Percentiles rank a stretch among this genome's conserved stretches.
These are phyloP conservation scores for Epichloe elymi DNA, from an alignment of 2,329 filamentous ascomycete genomes.

Conservation along the genomic window DNA sequence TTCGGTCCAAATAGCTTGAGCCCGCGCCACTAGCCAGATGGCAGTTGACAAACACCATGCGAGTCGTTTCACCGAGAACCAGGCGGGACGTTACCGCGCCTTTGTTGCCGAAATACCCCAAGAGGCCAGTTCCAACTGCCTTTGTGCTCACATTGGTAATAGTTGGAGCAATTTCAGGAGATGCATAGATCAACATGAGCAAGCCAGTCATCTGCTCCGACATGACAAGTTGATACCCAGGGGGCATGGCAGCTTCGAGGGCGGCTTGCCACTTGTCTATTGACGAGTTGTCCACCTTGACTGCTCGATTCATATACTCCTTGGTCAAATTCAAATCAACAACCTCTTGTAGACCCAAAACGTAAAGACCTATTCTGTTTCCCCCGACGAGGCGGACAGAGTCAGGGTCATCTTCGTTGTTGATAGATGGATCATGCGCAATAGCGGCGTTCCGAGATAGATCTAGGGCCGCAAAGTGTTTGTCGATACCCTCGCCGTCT, in stretches of 20 bases:
- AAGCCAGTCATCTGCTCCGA: conserved; percentile 81
- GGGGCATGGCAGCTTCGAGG: conserved; percentile 59
- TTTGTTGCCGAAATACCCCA: conserved; percentile 95
- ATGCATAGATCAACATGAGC: conserved; percentile 73
- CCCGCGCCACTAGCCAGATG: conserved; percentile 84
- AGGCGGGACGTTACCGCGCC: conserved; percentile 74
- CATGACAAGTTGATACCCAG: conserved; percentile 62
- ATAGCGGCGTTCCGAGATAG: conserved; percentile 27
- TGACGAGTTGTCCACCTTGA: conserved; percentile 59
- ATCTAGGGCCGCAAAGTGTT: conserved; percentile 43
- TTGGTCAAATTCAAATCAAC: conserved; percentile 71
- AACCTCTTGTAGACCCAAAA: conserved; percentile 82
- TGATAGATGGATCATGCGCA: conserved; percentile 19
- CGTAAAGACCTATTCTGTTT: conserved; percentile 75
- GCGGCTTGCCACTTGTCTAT: conserved; percentile 71
- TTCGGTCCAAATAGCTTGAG: conserved; percentile 60
- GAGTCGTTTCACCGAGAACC: conserved; percentile 78
- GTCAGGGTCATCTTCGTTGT: conserved; percentile 19
- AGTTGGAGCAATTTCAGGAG: conserved; percentile 58
- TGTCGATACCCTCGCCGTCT: conserved; percentile 55
- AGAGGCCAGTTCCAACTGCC: conserved; percentile 74
- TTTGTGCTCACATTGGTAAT: conserved; percentile 73
- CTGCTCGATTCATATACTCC: conserved; percentile 54
- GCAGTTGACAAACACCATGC: conserved; percentile 79
- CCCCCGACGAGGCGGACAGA: conserved; percentile 39